Percentiles rank a stretch among this genome's conserved stretches.
Conservation (phyloP, 495 filamentous ascomycete genomes). For the Hamigera avellanea region DNA sequence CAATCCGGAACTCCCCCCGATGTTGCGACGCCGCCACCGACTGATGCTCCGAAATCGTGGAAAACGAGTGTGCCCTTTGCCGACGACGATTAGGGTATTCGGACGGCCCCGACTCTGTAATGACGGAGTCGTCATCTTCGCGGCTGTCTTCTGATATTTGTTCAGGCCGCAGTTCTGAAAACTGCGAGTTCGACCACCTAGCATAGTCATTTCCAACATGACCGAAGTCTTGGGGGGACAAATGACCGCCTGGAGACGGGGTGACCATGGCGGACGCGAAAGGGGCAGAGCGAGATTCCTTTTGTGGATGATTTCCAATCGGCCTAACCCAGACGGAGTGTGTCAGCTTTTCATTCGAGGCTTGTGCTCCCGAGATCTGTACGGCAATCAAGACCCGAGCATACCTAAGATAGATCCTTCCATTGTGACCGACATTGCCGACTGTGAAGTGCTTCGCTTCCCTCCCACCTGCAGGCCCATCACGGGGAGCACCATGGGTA, state of each 20-base stretch:
- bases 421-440: slow-evolving; percentile 87
- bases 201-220: slow-evolving; percentile 18
- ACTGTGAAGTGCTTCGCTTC: slow-evolving; percentile 79
- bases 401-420: slow-evolving; percentile 89
- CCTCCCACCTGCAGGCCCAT: slow-evolving; percentile 22
- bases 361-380: not conserved
- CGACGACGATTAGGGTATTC: slow-evolving; percentile 20
- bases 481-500: slow-evolving; percentile 17
- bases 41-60: slow-evolving; percentile 42
- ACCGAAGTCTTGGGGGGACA: slow-evolving; percentile 14
- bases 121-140: slow-evolving; percentile 19
- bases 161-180: slow-evolving; percentile 33
- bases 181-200: slow-evolving; percentile 36
- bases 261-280: slow-evolving; percentile 14
- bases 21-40: slow-evolving; percentile 17
- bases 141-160: slow-evolving; percentile 11
- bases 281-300: slow-evolving; percentile 18
- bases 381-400: slow-evolving; percentile 8
- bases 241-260: slow-evolving; percentile 24
- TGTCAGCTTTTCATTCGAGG: slow-evolving; percentile 11
- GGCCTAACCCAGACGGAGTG: slow-evolving; percentile 26
- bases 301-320: slow-evolving; percentile 35
- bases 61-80: slow-evolving; percentile 51
- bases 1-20: slow-evolving; percentile 62
- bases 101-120: slow-evolving; percentile 14